Percentiles rank a stretch among this genome's conserved stretches.
These are phyloP conservation scores for Podospora pseudopauciseta DNA, from an alignment of 495 filamentous ascomycete genomes.

Conservation along the genomic window DNA sequence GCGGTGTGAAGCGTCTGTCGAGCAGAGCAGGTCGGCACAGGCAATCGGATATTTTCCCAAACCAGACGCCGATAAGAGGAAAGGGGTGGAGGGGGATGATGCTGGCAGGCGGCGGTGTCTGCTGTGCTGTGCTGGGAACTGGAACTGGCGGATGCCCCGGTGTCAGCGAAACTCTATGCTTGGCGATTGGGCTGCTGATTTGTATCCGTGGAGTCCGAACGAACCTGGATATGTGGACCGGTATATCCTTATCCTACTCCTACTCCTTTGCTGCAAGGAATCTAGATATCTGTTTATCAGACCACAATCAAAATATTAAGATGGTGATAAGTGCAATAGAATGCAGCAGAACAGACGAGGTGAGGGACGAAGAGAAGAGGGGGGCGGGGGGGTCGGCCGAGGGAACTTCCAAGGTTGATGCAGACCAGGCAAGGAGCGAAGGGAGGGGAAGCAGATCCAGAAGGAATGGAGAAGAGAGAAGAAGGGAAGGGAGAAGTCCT, in stretches of 20 bases:
- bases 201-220: background rate
- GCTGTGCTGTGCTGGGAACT: too few relatives aligned
- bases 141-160: background rate
- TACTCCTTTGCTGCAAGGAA: slow-evolving; percentile 19
- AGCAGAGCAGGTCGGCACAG: background rate
- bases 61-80: slow-evolving; percentile 15
- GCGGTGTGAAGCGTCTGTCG: background rate
- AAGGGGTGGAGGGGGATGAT: background rate
- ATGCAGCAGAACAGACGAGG: slow-evolving; percentile 15
- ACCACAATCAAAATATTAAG: background rate
- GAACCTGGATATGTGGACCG: slow-evolving; percentile 10
- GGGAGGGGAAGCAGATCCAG: slow-evolving; percentile 17
- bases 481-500: slow-evolving; percentile 17
- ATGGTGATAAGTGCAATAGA: slow-evolving; percentile 1
- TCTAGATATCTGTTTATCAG: slow-evolving; percentile 24
- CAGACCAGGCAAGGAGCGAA: slow-evolving; percentile 23
- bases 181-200: background rate
- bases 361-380: background rate
- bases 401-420: background rate
- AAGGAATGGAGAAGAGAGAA: slow-evolving; percentile 13
- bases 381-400: too few relatives aligned
- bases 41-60: slow-evolving; percentile 11
- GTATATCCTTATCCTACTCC: slow-evolving; percentile 7
- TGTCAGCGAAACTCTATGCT: slow-evolving; percentile 10
- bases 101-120: background rate